Conservation (phyloP, 176 grass and related monocot species). For the Eleusine indica region DNA sequence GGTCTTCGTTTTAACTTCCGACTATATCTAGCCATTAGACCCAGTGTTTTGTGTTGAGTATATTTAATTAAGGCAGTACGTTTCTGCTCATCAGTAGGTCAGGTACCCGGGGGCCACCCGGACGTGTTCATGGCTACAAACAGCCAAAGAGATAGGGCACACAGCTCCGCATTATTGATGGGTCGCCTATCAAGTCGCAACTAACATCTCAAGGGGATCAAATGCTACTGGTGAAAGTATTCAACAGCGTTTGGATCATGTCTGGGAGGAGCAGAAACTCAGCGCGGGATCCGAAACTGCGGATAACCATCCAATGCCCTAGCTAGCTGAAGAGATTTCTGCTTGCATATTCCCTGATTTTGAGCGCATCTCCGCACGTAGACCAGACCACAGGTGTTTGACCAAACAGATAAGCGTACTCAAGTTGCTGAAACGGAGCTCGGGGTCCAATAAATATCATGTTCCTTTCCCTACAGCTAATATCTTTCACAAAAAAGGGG, state of each 20-base stretch:
- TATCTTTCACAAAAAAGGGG: background rate
- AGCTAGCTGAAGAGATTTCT: background rate
- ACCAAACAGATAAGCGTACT: background rate
- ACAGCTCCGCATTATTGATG: background rate
- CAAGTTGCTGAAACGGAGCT: background rate
- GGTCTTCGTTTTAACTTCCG: no score
- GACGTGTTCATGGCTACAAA: background rate
- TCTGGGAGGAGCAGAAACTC: background rate
- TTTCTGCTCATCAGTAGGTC: background rate
- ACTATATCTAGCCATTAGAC: no score
- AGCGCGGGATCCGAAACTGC: background rate
- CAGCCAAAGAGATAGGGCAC: background rate
- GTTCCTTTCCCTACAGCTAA: background rate
- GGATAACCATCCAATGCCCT: background rate
- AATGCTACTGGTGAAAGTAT: background rate
- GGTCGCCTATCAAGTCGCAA: background rate
- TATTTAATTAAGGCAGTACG: no score
- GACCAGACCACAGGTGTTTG: background rate
- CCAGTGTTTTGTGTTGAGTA: background rate
- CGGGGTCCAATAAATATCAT: background rate
- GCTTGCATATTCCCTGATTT: background rate
- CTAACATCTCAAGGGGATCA: background rate
- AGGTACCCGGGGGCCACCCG: background rate
- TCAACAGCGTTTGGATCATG: background rate
- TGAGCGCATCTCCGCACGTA: background rate